These are phyloP conservation scores for Boletus sp. DNA, from an alignment of 768 basidiomycete species.

Conservation along the genomic window DNA sequence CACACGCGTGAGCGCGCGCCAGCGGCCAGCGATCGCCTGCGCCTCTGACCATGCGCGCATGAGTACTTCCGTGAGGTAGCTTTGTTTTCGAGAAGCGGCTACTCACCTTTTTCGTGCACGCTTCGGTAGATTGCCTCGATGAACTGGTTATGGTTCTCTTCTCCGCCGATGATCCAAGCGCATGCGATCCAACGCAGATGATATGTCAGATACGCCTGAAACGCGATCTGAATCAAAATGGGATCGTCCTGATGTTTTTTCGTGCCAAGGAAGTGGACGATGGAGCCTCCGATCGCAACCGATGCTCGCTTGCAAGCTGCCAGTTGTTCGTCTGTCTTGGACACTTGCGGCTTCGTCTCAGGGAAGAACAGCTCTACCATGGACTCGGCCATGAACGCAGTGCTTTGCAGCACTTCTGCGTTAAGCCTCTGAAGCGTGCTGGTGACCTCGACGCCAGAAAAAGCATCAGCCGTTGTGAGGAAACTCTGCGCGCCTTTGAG, in stretches of 20 bases:
- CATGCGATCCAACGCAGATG: slow-evolving; percentile 27
- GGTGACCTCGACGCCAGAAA: slow-evolving; percentile 11
- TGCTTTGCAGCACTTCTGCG: slow-evolving; percentile 46
- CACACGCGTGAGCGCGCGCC: slow-evolving; percentile 41
- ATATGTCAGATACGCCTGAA: slow-evolving; percentile 31
- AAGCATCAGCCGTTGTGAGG: slow-evolving; percentile 41
- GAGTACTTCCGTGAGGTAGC: not conserved
- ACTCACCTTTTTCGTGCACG: slow-evolving; percentile 37
- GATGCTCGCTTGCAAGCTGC: slow-evolving; percentile 25
- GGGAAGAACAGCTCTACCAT: slow-evolving; percentile 43
- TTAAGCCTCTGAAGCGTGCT: slow-evolving; percentile 43
- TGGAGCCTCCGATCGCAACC: slow-evolving; percentile 16
- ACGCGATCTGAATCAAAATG: slow-evolving; percentile 36
- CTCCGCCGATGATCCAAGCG: slow-evolving; percentile 32
- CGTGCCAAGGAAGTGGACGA: slow-evolving; percentile 28
- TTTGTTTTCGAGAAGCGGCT: no score
- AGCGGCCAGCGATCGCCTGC: slow-evolving; percentile 44
- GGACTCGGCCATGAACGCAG: slow-evolving; percentile 46
- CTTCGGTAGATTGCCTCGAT: slow-evolving; percentile 32
- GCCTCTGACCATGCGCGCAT: slow-evolving; percentile 34
- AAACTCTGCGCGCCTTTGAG: slow-evolving; percentile 46
- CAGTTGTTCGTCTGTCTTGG: slow-evolving; percentile 23
- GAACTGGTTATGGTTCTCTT: slow-evolving; percentile 22
- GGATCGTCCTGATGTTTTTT: slow-evolving; percentile 35
- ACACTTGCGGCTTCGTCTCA: slow-evolving; percentile 5